Base-by-base conservation (phyloP, 805 yeast species). In the Brettanomyces custersianus region DNA sequence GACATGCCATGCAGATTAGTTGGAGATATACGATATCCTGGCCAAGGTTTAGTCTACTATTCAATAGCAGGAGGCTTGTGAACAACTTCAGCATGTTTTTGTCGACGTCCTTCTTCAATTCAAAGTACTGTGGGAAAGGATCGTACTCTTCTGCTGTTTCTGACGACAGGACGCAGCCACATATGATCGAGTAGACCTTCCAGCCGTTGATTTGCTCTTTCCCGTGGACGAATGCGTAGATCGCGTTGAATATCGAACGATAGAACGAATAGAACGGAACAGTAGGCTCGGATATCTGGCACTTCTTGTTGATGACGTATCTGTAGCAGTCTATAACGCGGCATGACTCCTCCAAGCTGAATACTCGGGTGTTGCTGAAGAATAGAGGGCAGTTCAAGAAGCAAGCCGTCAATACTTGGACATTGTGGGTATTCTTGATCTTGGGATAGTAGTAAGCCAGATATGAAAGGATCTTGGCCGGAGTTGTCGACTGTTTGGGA, bases 371-470 rank as follows among this genome's bases (percentile, higher is more conserved):
- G n/a, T 52, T 36, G 24, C 39, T 40, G 40, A 54, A 53, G 32
- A 52, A 65, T 49, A 51, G 39, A 0, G 73, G 71, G 33, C 64
- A 66, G 39, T 61, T 60, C 39, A 73, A 41, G 40, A 73, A 67
- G 30, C 63, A 57, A 22, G 65, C 57, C 11, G 74, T 52, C 15
- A 73, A 49, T 1, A 73, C 43, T 33, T 60, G 54, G 28, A 73
- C 53, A 47, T 73, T 73, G 38, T 59, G 59, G 42, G 63, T 67
- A 35, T 63, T 60, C 46, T 70, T 71, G 34, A 73, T 54, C 32
- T 51, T 66, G 1, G 79, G 78, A 35, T 70, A 50, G 45, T 72
- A 72, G 46, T 72, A 66, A 35, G 66, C 72, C 17, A 73, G 37
- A 46, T 70, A 68, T 1, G 77, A 70, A 13, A 71, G 44, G 4